A percentile compares a stretch with the other conserved stretches of the same genome.
Evolutionary conservation across 257 asterid genomes (phyloP).

Genomic region (Catharanthus roseus): DNA sequence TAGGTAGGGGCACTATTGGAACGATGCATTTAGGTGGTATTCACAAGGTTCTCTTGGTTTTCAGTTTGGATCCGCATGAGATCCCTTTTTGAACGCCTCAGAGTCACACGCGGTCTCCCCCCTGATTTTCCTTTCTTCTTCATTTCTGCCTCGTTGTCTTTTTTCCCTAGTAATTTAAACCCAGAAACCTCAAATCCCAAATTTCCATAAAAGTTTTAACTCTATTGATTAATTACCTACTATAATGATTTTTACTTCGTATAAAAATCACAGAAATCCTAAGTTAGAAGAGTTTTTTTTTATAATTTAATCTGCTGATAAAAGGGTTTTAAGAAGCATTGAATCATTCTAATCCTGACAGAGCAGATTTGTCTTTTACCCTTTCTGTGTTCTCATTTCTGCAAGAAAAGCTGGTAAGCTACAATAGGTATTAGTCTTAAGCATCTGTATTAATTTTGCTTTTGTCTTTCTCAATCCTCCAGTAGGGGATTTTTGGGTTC

Average conservation of each 20-base stretch:
- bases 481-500: background rate
- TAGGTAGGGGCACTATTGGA: no score
- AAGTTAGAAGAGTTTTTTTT: no score
- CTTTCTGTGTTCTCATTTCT: background rate
- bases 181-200: background rate
- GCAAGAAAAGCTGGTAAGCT: background rate
- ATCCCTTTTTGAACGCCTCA: slow-evolving; percentile 14
- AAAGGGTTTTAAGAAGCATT: background rate
- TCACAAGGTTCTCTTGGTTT: slow-evolving; percentile 34
- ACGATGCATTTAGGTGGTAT: background rate
- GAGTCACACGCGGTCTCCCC: slow-evolving; percentile 12
- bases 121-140: slow-evolving; percentile 1
- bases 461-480: slow-evolving; percentile 6
- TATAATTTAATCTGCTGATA: no score
- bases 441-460: background rate
- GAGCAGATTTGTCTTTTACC: background rate
- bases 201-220: background rate
- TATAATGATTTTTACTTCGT: background rate
- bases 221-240: no score
- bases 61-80: slow-evolving; percentile 6
- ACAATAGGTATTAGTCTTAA: background rate
- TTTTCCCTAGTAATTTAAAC: background rate
- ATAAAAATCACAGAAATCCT: background rate
- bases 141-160: no score
- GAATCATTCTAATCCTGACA: background rate